Evolutionary conservation across 306 rosid genomes (phyloP).

Genomic region (Vicia sativa): DNA sequence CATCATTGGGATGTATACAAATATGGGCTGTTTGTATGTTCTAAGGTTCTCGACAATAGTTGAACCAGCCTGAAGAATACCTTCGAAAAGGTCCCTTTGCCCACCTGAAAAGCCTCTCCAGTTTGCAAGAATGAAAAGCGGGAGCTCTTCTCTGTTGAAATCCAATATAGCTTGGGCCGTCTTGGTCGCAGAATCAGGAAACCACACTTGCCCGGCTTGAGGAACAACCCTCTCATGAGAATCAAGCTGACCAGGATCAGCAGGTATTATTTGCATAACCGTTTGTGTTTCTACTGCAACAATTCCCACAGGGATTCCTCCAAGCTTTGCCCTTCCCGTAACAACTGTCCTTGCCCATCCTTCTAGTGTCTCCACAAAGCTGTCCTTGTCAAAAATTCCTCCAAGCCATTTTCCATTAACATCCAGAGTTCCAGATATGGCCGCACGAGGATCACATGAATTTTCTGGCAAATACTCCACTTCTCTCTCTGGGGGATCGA

Average conservation of each 20-base stretch:
- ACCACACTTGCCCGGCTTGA: conserved; percentile 99
- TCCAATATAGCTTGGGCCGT: conserved; percentile 94
- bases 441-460: conserved; percentile 96
- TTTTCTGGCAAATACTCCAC: conserved; percentile 89
- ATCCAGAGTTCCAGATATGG: conserved; percentile 69
- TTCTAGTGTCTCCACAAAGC: conserved; percentile 95
- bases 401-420: conserved; percentile 84
- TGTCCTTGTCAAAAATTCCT: conserved; percentile 92
- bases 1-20: conserved; percentile 96
- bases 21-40: conserved; percentile 91
- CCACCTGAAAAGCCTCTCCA: conserved; percentile 99
- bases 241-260: conserved; percentile 99
- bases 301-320: conserved; percentile 96
- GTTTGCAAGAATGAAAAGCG: conserved; percentile 93
- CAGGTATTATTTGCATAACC: conserved; percentile 96
- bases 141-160: conserved; percentile 95
- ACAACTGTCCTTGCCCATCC: conserved; percentile 99
- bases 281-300: conserved; percentile 98
- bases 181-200: conserved; percentile 93
- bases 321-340: conserved; percentile 98
- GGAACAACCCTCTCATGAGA: conserved; percentile 97
- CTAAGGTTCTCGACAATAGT: conserved; percentile 98
- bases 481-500: conserved; percentile 87
- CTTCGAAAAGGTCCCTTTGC: conserved; percentile 98
- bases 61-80: conserved; percentile 99